Percentiles rank a stretch among this genome's conserved stretches.
Evolutionary conservation across 2,329 filamentous ascomycete species (phyloP).

Genomic region (Monosporascus sp.): DNA sequence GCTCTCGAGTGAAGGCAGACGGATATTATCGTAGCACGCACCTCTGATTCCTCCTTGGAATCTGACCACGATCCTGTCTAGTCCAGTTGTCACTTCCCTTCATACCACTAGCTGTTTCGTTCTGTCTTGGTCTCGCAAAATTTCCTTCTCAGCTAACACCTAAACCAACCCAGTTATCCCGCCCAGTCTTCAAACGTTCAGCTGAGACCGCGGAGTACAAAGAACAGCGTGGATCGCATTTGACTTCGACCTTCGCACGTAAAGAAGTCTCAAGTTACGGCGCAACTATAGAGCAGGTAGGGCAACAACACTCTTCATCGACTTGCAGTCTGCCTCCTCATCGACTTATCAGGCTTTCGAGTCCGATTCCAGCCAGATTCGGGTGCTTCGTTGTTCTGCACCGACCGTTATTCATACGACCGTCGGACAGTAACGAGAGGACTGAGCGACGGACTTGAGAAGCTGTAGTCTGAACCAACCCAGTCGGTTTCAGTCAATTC

Average conservation of each 20-base stretch:
- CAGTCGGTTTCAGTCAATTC: background rate
- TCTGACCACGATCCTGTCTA: background rate
- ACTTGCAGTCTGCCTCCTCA: background rate
- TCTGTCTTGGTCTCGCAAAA: background rate
- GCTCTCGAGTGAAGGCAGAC: background rate
- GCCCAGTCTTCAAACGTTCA: background rate
- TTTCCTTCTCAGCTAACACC: background rate
- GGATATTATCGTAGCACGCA: background rate
- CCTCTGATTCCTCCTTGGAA: background rate
- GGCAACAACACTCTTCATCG: background rate
- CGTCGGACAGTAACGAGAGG: background rate
- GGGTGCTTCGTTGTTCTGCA: background rate
- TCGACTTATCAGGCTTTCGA: background rate
- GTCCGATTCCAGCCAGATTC: background rate
- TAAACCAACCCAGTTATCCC: background rate
- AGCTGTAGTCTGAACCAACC: background rate
- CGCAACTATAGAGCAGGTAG: background rate
- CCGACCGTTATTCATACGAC: background rate
- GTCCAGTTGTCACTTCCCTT: background rate
- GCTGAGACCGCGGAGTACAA: background rate
- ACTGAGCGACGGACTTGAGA: background rate
- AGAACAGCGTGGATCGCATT: background rate
- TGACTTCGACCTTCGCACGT: background rate
- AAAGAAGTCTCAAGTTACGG: background rate
- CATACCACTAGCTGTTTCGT: background rate